phyloP scores from a whole-genome alignment of 2,329 filamentous ascomycete genomes.

The Phialophora verrucosa region DNA sequence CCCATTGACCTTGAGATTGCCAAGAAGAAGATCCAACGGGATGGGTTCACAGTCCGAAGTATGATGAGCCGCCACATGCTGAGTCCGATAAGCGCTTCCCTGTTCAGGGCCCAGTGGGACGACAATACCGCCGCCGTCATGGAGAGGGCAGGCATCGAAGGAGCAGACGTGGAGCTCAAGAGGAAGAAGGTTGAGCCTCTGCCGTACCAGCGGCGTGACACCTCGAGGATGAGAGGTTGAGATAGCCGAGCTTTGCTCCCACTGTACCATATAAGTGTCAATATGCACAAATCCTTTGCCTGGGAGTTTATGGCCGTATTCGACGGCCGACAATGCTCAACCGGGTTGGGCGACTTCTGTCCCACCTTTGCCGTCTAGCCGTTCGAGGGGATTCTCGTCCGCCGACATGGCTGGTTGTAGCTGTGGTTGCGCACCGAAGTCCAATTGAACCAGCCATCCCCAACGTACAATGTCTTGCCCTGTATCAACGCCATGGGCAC shows the following conservation, averaged over 20 bases:
- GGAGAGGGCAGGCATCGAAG: slow-evolving; percentile 74
- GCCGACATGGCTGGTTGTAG: slow-evolving; percentile 14
- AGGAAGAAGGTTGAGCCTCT: slow-evolving; percentile 74
- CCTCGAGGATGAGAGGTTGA: slow-evolving; percentile 46
- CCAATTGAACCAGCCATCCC: slow-evolving; percentile 36
- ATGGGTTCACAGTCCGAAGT: slow-evolving; percentile 75
- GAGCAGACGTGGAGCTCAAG: slow-evolving; percentile 83
- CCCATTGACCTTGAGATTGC: slow-evolving; percentile 65
- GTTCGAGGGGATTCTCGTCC: not conserved
- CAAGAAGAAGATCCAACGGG: slow-evolving; percentile 60
- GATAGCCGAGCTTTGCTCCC: slow-evolving; percentile 46
- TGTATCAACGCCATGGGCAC: slow-evolving; percentile 82
- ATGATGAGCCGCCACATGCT: slow-evolving; percentile 74
- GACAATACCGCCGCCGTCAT: slow-evolving; percentile 86
- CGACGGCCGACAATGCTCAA: not conserved
- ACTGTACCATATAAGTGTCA: slow-evolving; percentile 25
- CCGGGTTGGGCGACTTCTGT: slow-evolving; percentile 11
- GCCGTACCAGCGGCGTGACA: slow-evolving; percentile 67
- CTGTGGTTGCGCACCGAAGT: slow-evolving; percentile 30
- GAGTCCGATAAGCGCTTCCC: slow-evolving; percentile 76
- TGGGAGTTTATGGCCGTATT: not conserved
- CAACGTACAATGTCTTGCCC: slow-evolving; percentile 64
- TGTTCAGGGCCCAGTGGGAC: slow-evolving; percentile 92
- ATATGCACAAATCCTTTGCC: not conserved
- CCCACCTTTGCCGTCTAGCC: not conserved